Conservation (phyloP, 257 asterid genomes). For the Phtheirospermum japonicum region DNA sequence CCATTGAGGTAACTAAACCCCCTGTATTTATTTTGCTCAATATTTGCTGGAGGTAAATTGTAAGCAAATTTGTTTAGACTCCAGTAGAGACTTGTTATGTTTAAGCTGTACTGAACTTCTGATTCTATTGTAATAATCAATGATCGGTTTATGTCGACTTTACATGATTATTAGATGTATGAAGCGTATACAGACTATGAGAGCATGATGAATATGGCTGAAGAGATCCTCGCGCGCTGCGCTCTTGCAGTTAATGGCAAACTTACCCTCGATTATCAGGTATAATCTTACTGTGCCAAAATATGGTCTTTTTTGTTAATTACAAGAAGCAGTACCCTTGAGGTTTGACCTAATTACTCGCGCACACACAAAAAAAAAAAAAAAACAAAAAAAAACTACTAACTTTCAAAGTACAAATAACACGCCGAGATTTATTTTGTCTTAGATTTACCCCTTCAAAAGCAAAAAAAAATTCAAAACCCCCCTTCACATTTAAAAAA, state of each 20-base stretch:
- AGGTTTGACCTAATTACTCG: too few species aligned
- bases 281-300: constrained; percentile 20
- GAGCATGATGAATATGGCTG: constrained; percentile 96
- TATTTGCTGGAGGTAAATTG: constrained; percentile 7
- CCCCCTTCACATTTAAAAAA: too few species aligned
- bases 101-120: too few species aligned
- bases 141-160: not conserved
- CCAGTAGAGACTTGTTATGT: constrained; percentile 6
- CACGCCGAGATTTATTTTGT: too few species aligned
- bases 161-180: constrained; percentile 58
- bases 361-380: too few species aligned
- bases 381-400: too few species aligned
- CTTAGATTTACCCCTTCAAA: too few species aligned
- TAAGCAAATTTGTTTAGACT: constrained; percentile 12
- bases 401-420: too few species aligned
- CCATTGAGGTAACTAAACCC: constrained; percentile 69
- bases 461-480: too few species aligned
- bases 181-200: constrained; percentile 97
- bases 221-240: constrained; percentile 74
- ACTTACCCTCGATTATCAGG: constrained; percentile 90
- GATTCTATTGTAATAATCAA: too few species aligned
- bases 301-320: too few species aligned
- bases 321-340: too few species aligned
- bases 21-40: constrained; percentile 16
- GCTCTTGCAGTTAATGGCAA: constrained; percentile 83